Base-by-base conservation (phyloP, 2,329 filamentous ascomycete species). In the Pyricularia sp. region DNA sequence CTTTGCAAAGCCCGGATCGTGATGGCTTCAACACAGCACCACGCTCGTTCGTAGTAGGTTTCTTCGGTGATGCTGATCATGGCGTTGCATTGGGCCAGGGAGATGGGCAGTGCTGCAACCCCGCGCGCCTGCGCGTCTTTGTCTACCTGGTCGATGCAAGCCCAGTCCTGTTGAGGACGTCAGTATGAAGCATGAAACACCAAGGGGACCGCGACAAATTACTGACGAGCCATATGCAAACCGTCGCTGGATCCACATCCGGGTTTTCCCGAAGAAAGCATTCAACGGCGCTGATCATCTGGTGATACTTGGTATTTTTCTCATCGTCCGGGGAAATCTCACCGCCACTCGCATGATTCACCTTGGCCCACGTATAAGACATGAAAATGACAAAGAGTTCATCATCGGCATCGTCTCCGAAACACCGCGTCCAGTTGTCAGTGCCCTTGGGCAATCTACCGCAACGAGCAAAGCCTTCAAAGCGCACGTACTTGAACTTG, bases 41-140 rank as follows among this genome's bases (percentile, higher is more conserved):
- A 78, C 1, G 75, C 74, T 0, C 76, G 71, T 7, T 68, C 66
- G 66, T 75, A 73, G 67, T 77, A 78, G 1, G 64, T 26, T 3
- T 73, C 69, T 57, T 76, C 74, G 2, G 72, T 67, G 35, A 78
- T 70, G 60, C 76, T 77, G 67, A 78, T 75, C 62, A 77, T 69
- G 4, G 72, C 75, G 66, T 78, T 68, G 69, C 77, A 78, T 65
- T 77, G 75, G 1, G 73, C 69, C n/a, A 78, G 67, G 60, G 74
- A 71, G 66, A 78, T 69, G 12, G 74, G 75, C 13, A 78, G 70
- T 0, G 75, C 71, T 1, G 68, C 65, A 5, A 77, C 72, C 6
- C 77, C 76, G 4, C 67, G 65, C n/a, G 65, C 66, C 0, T 71
- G 70, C 30, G 76, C 62, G 26, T 72, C 70, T 67, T 8, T 33